These are phyloP conservation scores for Withania somnifera DNA, from an alignment of 305 asterid genomes.

Conservation along the genomic window DNA sequence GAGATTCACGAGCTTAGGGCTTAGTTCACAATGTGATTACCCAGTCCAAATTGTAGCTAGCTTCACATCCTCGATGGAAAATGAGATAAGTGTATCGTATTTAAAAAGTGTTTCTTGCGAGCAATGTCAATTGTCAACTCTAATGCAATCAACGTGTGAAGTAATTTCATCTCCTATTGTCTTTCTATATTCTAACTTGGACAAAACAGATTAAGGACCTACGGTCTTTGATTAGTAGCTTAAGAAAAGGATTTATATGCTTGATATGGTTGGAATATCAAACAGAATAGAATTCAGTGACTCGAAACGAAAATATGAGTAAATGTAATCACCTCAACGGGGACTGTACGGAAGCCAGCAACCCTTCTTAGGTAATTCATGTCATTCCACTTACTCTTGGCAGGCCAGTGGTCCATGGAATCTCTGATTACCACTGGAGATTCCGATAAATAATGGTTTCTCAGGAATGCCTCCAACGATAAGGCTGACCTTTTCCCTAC, in stretches of 20 bases:
- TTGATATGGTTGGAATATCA: neutral
- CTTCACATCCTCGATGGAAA: neutral
- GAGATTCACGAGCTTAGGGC: neutral
- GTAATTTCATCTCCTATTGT: neutral
- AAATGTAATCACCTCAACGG: conserved; percentile 43
- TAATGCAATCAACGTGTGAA: neutral
- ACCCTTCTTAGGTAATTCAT: conserved; percentile 61
- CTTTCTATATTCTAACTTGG: neutral
- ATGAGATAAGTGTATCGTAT: neutral
- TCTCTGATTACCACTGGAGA: conserved; percentile 54
- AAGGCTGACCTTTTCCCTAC: conserved; percentile 48
- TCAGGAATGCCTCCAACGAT: conserved; percentile 79
- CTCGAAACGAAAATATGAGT: neutral
- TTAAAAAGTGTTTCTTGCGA: neutral
- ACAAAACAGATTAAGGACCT: neutral
- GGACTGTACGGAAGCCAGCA: conserved; percentile 92
- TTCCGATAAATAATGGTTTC: conserved; percentile 38
- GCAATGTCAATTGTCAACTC: neutral
- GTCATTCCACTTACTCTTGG: conserved; percentile 68
- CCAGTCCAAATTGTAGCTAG: neutral
- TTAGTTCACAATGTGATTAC: neutral
- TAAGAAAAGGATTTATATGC: neutral
- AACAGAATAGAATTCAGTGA: neutral
- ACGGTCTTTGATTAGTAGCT: neutral
- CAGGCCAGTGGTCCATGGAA: conserved; percentile 92